These are phyloP conservation scores for Enteropsectra breve DNA, from an alignment of 371 early-diverging fungal species.

Conservation along the genomic window DNA sequence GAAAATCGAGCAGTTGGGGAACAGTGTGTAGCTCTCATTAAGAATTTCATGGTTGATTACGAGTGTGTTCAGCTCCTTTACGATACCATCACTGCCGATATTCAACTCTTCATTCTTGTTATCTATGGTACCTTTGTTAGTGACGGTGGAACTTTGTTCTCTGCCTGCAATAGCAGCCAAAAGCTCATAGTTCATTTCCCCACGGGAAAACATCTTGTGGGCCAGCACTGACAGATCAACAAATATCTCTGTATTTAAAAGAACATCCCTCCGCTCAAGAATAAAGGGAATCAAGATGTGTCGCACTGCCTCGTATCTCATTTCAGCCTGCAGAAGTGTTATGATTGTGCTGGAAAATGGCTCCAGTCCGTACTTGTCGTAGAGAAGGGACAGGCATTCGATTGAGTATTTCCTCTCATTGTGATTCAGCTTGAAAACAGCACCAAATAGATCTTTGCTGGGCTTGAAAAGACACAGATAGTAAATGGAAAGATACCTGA, in stretches of 20 bases:
- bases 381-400: not conserved
- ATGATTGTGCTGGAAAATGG: not conserved
- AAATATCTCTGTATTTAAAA: not conserved
- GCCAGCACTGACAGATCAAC: constrained; percentile 13
- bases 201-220: not conserved
- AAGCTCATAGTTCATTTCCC: not conserved
- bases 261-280: not conserved
- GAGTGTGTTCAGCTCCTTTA: not conserved
- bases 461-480: constrained; percentile 19
- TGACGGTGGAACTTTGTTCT: too few species aligned
- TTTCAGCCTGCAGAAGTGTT: constrained; percentile 4
- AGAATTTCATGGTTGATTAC: not conserved
- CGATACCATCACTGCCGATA: not conserved
- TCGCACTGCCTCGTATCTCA: constrained; percentile 4
- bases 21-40: not conserved
- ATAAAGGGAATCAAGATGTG: constrained; percentile 7
- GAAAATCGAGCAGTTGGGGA: not conserved
- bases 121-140: too few species aligned
- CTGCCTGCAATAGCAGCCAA: not conserved
- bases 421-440: constrained; percentile 12
- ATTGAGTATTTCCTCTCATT: constrained; percentile 10
- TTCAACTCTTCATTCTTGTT: not conserved
- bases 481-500: constrained; percentile 6
- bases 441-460: not conserved
- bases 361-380: not conserved